Base-by-base conservation (phyloP, 306 rosid genomes). In the Nissolia schottii region DNA sequence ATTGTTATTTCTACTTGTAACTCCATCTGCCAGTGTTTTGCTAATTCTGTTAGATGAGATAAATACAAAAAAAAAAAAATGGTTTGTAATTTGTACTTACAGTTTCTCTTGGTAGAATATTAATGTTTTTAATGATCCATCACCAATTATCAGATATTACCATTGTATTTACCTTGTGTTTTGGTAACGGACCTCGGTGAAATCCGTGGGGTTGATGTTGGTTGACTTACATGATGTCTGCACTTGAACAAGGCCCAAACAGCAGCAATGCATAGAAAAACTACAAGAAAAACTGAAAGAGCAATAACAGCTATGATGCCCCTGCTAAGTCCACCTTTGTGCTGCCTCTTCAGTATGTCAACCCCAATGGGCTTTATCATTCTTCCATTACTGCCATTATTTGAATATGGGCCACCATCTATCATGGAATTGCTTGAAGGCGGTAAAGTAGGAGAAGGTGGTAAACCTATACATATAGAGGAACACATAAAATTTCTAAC, bases 311-410 rank as follows among this genome's bases (percentile, higher is more conserved):
- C 91, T 77, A 91, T 84, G 27, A 82, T 55, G 56, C 93, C 89
- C 46, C 80, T 76, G 61, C 84, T 81, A 74, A 89, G 83, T 84
- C 87, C 82, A 60, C 76, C 79, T 74, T 78, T 88, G 65, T 80
- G 91, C 59, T 65, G 87, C 76, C 72, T 76, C 77, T 86, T 87
- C 7, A 51, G 88, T 74, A 94, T 66, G 73, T 87, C 87, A 60
- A 91, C 97, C 69, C 99, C 99, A 25, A 94, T 76, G 61, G 99
- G 99, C 80, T 91, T 94, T 75, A 84, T 82, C 10, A 89, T 51
- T 84, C 91, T 82, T 55, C 81, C 88, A 54, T 87, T 83, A 60
- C 66, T 84, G 67, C 79, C 84, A 74, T 62, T 49, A 48, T 60
- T 77, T 16, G 89, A 59, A 85, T 82, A 89, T 1, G 97, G 97